Base-by-base conservation (phyloP, 768 basidiomycete genomes). In the Boletus insuetus region DNA sequence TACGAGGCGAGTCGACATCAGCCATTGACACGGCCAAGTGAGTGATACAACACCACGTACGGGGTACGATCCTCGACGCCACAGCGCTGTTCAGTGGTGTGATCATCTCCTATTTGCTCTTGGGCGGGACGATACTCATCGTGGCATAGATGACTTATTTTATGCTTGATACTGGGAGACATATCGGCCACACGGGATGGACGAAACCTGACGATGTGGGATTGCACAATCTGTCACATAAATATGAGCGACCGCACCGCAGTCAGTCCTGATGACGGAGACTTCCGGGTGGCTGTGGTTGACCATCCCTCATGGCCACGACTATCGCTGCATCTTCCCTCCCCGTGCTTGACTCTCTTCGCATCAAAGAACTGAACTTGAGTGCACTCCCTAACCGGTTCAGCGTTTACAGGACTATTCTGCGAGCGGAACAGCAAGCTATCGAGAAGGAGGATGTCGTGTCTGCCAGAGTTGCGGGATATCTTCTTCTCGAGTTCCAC, bases 131-230 rank as follows among this genome's bases (percentile, higher is more conserved):
- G 79, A 54, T 82, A 82, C 66, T 95, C 93, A 69, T 96, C 95
- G 63, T 92, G 89, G 65, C 94, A 97, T 17, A 96, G 77, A 74
- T 98, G 93, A 0, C 93, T 91, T 56, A 98, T 98, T 71, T 98
- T 95, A 39, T 96, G 86, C 71, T 98, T 98, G 64, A 98, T 92
- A 65, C 94, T 95, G 63, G 46, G 31, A 24, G 49, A 56, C 20
- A 35, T n/a, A 51, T 49, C 53, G 40, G 51, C 51, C 35, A 62
- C 45, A 9, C 9, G 48, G 51, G 50, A 16, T 60, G 44, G 16
- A 35, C 20, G 35, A n/a, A 37, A 14, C 4, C 53, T 26, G 37
- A 45, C 43, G 53, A 61, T 58, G 41, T 46, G 19, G 53, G 51
- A 56, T 58, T 41, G n/a, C 34, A 64, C 91, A n/a, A n/a, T n/a